Evolutionary conservation across 768 basidiomycete species (phyloP), one percentile per base, ranked within the genome.

Genomic region (Infundibulicybe gibba): DNA sequence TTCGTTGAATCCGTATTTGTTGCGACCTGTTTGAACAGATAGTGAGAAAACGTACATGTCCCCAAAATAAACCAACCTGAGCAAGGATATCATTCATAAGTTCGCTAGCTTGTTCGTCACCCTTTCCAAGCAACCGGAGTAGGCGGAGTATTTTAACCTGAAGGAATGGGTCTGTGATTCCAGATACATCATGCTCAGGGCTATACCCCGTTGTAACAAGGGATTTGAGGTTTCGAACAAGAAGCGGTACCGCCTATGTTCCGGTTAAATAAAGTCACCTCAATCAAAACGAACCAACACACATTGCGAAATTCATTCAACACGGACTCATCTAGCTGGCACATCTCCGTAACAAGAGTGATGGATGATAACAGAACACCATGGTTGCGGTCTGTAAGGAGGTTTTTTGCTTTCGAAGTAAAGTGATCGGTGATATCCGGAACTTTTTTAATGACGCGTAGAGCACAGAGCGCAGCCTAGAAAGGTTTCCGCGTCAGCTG

Each of bases 161-260:
- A 6, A 94, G 71, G 75, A 94, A 94, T 6, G 93, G 93, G 65
- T 95, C 94, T 13, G 97, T 97, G 65, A 99, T 97, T 32, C 97
- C 97, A n/a, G 93, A 92, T 9, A 99, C 97, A 55, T 99, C 97
- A 59, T 98, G 97, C 63, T 98, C 97, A 17, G 97, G 94, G 56
- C 92, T 95, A 66, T 97, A 97, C 8, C 95, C 95, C 3, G 94
- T 97, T 0, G 95, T 94, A 35, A 90, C 91, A 49, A 98, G 71
- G 1, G 92, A 88, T 63, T 98, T 98, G 54, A 99, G 76, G 58
- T 97, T 93, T 52, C 93, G 86, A 44, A 98, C 95, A 19, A 99
- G 86, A 9, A 94, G 71, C 2, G 93, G 90, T 2, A 97, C 94
- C 40, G 89, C 90, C 93, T 95, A 49, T 14, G 43, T 16, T 34